These are phyloP conservation scores for Cerrena zonata DNA, from an alignment of 1,284 basidiomycete genomes.

Conservation along the genomic window DNA sequence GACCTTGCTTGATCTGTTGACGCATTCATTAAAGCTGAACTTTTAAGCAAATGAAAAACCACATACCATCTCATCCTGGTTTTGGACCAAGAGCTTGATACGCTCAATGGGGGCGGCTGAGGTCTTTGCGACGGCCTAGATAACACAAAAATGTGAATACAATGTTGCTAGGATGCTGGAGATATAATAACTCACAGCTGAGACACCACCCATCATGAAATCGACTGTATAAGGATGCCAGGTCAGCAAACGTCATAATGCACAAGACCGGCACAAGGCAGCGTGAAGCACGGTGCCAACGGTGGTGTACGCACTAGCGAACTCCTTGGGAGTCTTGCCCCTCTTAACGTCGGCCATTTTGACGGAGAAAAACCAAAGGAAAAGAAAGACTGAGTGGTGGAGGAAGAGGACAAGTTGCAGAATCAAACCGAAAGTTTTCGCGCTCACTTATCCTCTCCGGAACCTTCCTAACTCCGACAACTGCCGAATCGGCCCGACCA, in stretches of 20 bases:
- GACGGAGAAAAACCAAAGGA: conserved; percentile 31
- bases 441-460: conserved; percentile 36
- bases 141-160: conserved; percentile 12
- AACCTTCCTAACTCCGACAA: conserved; percentile 32
- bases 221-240: conserved; percentile 52
- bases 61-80: conserved; percentile 88
- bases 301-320: conserved; percentile 52
- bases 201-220: conserved; percentile 90
- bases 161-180: neutral
- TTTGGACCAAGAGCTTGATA: conserved; percentile 96
- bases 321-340: conserved; percentile 76
- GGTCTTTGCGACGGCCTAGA: conserved; percentile 91
- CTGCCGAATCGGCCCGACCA: conserved; percentile 20
- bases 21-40: conserved; percentile 5
- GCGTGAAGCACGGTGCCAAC: neutral
- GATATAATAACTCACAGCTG: conserved; percentile 55
- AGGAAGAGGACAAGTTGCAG: conserved; percentile 35
- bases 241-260: conserved; percentile 28
- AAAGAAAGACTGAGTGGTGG: conserved; percentile 43
- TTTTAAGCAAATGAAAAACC: conserved; percentile 8
- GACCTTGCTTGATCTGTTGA: conserved; percentile 88
- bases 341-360: conserved; percentile 77
- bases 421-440: conserved; percentile 28
- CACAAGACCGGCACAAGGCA: conserved; percentile 7
- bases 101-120: conserved; percentile 98